These are phyloP conservation scores for Combretum micranthum DNA, from an alignment of 345 rosid genomes.

Conservation along the genomic window DNA sequence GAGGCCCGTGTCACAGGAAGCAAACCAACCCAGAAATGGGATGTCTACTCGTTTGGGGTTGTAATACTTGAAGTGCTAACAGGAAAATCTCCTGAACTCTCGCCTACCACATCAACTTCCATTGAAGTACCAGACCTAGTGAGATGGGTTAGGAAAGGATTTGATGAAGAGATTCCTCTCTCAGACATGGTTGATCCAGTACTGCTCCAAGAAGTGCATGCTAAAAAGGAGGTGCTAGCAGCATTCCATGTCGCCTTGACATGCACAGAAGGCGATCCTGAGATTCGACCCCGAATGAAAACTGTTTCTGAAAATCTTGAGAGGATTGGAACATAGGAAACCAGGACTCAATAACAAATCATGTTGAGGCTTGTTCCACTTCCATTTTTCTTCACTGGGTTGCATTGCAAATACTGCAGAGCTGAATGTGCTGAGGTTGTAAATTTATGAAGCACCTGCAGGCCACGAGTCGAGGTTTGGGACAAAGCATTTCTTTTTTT, in stretches of 20 bases:
- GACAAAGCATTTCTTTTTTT: too few relatives aligned
- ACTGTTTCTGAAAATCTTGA: constrained; percentile 79
- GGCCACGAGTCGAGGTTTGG: too few relatives aligned
- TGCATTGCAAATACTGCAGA: too few relatives aligned
- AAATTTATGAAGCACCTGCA: too few relatives aligned
- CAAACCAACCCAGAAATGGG: constrained; percentile 84
- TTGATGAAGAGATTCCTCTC: constrained; percentile 71
- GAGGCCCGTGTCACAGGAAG: constrained; percentile 64
- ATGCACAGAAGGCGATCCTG: constrained; percentile 84
- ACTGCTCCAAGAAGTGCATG: constrained; percentile 88
- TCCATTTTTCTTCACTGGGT: too few relatives aligned
- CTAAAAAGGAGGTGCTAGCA: constrained; percentile 81
- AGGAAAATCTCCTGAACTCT: constrained; percentile 82
- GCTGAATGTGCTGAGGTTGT: too few relatives aligned
- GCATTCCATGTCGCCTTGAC: constrained; percentile 82
- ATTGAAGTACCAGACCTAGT: constrained; percentile 71
- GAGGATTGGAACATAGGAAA: constrained; percentile 42
- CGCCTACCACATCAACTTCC: constrained; percentile 62
- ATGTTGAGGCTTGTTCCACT: too few relatives aligned
- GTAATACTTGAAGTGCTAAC: constrained; percentile 78
- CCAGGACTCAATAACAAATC: too few relatives aligned
- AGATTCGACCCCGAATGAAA: constrained; percentile 90
- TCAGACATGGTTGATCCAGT: constrained; percentile 88
- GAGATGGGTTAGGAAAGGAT: constrained; percentile 90
- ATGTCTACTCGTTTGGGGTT: constrained; percentile 77